Conservation (phyloP, 139 green algal genomes). For the Coelastrella sp. region DNA sequence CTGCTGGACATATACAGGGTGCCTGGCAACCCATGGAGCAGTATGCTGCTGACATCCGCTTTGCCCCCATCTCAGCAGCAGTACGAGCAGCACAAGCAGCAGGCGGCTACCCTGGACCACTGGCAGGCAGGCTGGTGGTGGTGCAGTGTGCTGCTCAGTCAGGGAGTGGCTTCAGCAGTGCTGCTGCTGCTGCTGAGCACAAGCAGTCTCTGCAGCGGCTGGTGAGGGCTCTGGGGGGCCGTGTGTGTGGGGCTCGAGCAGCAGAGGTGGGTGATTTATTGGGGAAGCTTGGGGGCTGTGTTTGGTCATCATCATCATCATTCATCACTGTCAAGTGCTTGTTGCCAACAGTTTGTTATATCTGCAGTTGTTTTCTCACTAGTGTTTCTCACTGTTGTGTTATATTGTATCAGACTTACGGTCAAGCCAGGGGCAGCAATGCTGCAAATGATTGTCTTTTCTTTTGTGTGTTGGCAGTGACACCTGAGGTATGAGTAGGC, state of each 20-base stretch:
- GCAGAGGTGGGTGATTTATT: slow-evolving; percentile 4
- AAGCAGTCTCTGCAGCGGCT: slow-evolving; percentile 45
- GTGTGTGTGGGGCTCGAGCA: slow-evolving; percentile 27
- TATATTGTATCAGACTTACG: too few species aligned
- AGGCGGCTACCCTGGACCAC: not conserved
- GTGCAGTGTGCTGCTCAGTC: slow-evolving; percentile 23
- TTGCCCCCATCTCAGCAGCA: not conserved
- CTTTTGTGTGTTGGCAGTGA: too few species aligned
- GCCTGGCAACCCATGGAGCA: not conserved
- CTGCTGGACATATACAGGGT: not conserved
- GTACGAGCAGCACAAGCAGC: slow-evolving; percentile 29
- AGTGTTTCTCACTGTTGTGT: too few species aligned
- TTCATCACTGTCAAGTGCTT: too few species aligned
- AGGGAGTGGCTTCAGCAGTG: not conserved
- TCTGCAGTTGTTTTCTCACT: not conserved
- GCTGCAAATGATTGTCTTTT: too few species aligned
- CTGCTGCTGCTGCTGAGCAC: slow-evolving; percentile 31
- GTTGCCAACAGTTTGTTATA: too few species aligned
- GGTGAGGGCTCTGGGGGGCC: slow-evolving; percentile 42
- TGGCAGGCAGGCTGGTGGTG: slow-evolving; percentile 6
- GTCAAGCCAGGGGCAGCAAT: too few species aligned
- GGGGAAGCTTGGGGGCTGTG: not conserved
- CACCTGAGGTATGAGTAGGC: too few species aligned
- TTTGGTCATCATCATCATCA: not conserved
- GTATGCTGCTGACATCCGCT: not conserved